Evolutionary conservation across 1,139 yeast species (phyloP).

Genomic region (Yamadazyma diospyri): DNA sequence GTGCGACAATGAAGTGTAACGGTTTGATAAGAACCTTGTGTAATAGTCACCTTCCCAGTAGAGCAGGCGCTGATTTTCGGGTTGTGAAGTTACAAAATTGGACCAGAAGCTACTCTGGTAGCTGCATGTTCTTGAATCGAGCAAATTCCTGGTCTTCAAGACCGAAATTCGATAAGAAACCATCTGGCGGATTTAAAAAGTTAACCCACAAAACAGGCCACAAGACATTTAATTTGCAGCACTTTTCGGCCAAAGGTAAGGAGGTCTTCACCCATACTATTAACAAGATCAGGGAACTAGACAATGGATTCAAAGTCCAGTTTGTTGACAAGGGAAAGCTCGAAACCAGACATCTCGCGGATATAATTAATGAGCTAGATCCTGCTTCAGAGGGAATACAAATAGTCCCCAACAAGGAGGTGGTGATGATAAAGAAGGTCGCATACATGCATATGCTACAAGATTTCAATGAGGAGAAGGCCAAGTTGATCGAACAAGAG

Average conservation of each 20-base stretch:
- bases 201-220: too few relatives aligned
- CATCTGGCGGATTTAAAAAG: too few relatives aligned
- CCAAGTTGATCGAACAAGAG: constrained; percentile 29
- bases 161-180: too few relatives aligned
- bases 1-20: too few relatives aligned
- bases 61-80: too few relatives aligned
- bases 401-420: constrained; percentile 21
- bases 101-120: too few relatives aligned
- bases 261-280: constrained; percentile 31
- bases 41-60: too few relatives aligned
- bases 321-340: constrained; percentile 24
- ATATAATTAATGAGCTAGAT: constrained; percentile 29
- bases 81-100: too few relatives aligned
- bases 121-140: too few relatives aligned
- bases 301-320: constrained; percentile 25
- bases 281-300: constrained; percentile 20
- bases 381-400: constrained; percentile 28
- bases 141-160: too few relatives aligned
- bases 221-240: constrained; percentile 14
- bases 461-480: constrained; percentile 30
- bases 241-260: constrained; percentile 23
- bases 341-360: constrained; percentile 22
- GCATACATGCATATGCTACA: constrained; percentile 32
- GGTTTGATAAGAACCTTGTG: too few relatives aligned
- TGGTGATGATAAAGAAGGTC: constrained; percentile 28